phyloP scores from a whole-genome alignment of 2,329 filamentous ascomycete species.

The Colletotrichum zoysiae region DNA sequence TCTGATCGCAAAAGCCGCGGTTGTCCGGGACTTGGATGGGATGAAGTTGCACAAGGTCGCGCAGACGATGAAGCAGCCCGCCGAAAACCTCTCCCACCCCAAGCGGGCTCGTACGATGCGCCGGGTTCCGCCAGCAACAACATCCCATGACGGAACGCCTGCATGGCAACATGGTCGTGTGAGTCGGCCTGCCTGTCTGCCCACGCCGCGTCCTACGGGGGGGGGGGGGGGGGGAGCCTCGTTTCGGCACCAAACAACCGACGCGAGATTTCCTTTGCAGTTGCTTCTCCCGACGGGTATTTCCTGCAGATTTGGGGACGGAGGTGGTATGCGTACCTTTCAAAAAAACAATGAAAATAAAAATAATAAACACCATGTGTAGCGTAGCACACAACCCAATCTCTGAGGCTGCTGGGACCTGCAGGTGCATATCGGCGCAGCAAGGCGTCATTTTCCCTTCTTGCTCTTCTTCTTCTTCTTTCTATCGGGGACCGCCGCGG shows the following conservation, averaged over 20 bases:
- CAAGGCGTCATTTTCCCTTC: background rate
- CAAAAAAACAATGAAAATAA: too few species aligned
- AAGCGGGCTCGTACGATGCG: conserved; percentile 23
- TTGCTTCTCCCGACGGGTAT: background rate
- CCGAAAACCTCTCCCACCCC: conserved; percentile 24
- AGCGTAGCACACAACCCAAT: too few species aligned
- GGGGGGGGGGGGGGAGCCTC: too few species aligned
- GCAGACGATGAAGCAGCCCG: conserved; percentile 34
- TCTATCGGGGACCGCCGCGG: background rate
- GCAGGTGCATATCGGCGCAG: conserved; percentile 20
- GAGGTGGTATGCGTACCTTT: too few species aligned
- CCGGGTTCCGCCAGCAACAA: conserved; percentile 22
- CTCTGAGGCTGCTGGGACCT: conserved; percentile 17
- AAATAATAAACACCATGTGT: too few species aligned
- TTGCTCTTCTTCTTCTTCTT: background rate
- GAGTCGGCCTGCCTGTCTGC: background rate
- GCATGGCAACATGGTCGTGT: conserved; percentile 2
- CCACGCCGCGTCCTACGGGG: background rate
- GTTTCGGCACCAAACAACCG: conserved; percentile 24
- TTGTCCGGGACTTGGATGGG: conserved; percentile 29
- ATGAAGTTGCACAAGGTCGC: conserved; percentile 25
- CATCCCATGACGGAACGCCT: conserved; percentile 28
- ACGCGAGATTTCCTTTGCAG: conserved; percentile 33
- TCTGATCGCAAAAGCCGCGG: background rate
- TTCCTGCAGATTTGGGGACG: background rate